Conservation (phyloP, 805 yeast genomes). For the Saturnispora zaruensis region DNA sequence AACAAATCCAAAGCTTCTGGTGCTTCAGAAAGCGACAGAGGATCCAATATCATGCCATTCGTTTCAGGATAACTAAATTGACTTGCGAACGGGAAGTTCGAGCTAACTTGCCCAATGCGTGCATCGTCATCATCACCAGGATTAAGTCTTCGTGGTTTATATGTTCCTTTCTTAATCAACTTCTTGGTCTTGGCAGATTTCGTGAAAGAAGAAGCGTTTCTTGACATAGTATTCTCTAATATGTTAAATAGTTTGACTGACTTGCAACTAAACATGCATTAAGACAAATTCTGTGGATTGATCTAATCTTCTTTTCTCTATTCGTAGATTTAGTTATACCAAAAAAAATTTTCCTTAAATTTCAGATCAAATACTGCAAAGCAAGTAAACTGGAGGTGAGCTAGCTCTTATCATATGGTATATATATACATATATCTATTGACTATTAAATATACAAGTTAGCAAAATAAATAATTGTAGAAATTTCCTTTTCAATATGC, state of each 20-base stretch:
- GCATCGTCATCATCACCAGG: not conserved
- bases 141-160: not conserved
- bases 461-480: not conserved
- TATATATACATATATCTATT: not conserved
- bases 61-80: constrained; percentile 12
- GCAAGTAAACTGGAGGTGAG: not conserved
- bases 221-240: not conserved
- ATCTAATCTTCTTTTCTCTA: not conserved
- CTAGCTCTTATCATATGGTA: not conserved
- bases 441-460: not conserved
- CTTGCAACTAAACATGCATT: not conserved
- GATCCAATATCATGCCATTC: constrained; percentile 6
- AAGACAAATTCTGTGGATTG: not conserved
- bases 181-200: not conserved
- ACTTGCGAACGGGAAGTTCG: constrained; percentile 8
- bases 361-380: not conserved
- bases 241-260: not conserved
- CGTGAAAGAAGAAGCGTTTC: not conserved
- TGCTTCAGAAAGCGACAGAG: not conserved
- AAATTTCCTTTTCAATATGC: constrained; percentile 1
- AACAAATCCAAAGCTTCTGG: not conserved
- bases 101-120: not conserved
- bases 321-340: not conserved
- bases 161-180: constrained; percentile 1
- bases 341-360: not conserved